phyloP scores from a whole-genome alignment of 345 rosid genomes.

The Camelina sativa region DNA sequence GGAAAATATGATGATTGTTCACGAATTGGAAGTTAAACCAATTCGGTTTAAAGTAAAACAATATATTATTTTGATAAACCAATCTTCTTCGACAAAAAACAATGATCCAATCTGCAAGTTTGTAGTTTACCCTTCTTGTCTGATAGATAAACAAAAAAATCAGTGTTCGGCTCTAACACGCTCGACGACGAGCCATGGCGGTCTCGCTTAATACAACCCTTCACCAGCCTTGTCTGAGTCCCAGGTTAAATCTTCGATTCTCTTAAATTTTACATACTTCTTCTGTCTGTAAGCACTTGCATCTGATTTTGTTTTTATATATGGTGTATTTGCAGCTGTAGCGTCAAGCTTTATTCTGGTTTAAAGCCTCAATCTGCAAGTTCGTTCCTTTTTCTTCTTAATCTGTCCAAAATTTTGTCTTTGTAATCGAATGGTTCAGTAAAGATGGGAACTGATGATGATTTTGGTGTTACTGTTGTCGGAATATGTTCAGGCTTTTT shows the following conservation, averaged over 20 bases:
- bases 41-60: slow-evolving; percentile 19
- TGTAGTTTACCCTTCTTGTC: background rate
- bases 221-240: slow-evolving; percentile 62
- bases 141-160: background rate
- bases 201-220: slow-evolving; percentile 57
- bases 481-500: slow-evolving; percentile 48
- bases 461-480: slow-evolving; percentile 16
- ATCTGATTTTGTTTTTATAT: slow-evolving; percentile 4
- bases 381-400: slow-evolving; percentile 45
- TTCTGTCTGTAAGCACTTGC: background rate
- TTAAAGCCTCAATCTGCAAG: slow-evolving; percentile 73
- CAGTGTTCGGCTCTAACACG: slow-evolving; percentile 28
- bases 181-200: slow-evolving; percentile 55
- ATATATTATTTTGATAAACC: slow-evolving; percentile 21
- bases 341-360: slow-evolving; percentile 73
- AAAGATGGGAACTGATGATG: slow-evolving; percentile 14
- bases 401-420: background rate
- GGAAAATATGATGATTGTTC: too few relatives aligned
- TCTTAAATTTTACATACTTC: background rate
- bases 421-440: slow-evolving; percentile 14
- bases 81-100: slow-evolving; percentile 20
- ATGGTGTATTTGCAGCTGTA: slow-evolving; percentile 54
- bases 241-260: slow-evolving; percentile 48
- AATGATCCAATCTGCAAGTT: slow-evolving; percentile 31
- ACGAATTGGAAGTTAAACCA: background rate